Base-by-base conservation (phyloP, 164 flowering plant species). In the Platanus orientalis region DNA sequence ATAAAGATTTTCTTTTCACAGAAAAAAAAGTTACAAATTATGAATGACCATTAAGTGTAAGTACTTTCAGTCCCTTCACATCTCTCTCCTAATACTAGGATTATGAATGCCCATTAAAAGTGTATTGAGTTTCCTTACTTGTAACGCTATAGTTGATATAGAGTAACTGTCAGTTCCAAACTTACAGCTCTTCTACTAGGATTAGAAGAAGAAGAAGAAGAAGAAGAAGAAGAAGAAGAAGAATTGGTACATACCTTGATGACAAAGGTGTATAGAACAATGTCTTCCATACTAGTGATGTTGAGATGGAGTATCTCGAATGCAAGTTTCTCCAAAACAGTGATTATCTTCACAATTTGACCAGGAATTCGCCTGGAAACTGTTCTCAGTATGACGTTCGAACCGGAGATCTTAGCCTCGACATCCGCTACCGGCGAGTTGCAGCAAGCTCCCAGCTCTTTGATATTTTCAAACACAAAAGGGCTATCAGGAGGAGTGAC, bases 211-310 rank as follows among this genome's bases (percentile, higher is more conserved):
- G 12, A 30, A 24, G 12, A 24, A 0, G 25, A 47, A 11, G 30
- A 20, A 16, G 48, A 11, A 30, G 16, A 30, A 24, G 12, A 24
- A 0, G 25, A 47, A 11, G 30, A 20, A 16, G 48, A 11, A 30
- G 16, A 36, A 36, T 36, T 7, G 12, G 4, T 36, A 36, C 19
- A 36, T 79, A 95, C 99, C 99, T 95, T 92, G 3, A 95, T 61
- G 49, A 82, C 80, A 70, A 92, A 87, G 66, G 89, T 84, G 81
- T 83, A 87, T 2, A 95, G 80, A 48, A 87, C 96, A 45, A 97
- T 89, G 71, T 92, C 96, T 49, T 89, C 97, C 93, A 92, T 90
- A 88, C 86, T 89, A 54, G 88, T 88, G 74, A 95, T 80, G 67
- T 88, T 92, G 51, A 92, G 78, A 72, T 89, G 96, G 71, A 88